phyloP scores from a whole-genome alignment of 1,139 yeast species.

The Yamadazyma buinensis region DNA sequence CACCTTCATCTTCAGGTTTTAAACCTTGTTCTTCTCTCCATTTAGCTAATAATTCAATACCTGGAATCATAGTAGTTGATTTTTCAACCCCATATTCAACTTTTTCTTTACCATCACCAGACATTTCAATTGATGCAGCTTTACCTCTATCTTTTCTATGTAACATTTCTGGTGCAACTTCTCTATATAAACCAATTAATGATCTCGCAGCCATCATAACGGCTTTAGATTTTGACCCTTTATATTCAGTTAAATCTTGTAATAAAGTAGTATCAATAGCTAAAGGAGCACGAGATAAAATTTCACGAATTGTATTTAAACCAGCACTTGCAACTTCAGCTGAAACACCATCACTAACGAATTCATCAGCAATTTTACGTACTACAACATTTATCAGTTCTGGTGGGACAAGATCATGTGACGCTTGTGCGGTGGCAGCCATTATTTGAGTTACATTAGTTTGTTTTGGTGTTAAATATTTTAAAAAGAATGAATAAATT shows the following conservation, averaged over 20 bases:
- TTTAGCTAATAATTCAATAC: slow-evolving; percentile 81
- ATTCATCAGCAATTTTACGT: slow-evolving; percentile 93
- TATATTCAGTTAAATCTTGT: slow-evolving; percentile 86
- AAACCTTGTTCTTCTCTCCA: slow-evolving; percentile 78
- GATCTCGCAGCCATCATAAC: slow-evolving; percentile 94
- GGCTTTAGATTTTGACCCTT: slow-evolving; percentile 88
- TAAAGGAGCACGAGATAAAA: slow-evolving; percentile 86
- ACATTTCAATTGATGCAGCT: slow-evolving; percentile 75
- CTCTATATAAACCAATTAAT: slow-evolving; percentile 82
- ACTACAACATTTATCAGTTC: slow-evolving; percentile 77
- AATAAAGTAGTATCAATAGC: slow-evolving; percentile 84
- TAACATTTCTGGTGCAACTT: slow-evolving; percentile 95
- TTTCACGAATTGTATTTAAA: slow-evolving; percentile 88
- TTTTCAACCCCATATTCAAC: slow-evolving; percentile 74
- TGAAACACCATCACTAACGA: slow-evolving; percentile 97
- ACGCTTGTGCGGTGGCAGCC: slow-evolving; percentile 96
- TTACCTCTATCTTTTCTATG: slow-evolving; percentile 89
- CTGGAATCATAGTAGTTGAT: slow-evolving; percentile 70
- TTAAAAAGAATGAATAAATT: slow-evolving; percentile 79
- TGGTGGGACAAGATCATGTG: slow-evolving; percentile 96
- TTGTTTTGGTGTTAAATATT: slow-evolving; percentile 91
- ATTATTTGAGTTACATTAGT: slow-evolving; percentile 89
- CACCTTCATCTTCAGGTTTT: slow-evolving; percentile 30
- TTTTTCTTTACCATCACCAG: slow-evolving; percentile 43
- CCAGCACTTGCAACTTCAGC: slow-evolving; percentile 99